Conservation (phyloP, 129 eudicot species). For the Heracleum sosnowskyi region DNA sequence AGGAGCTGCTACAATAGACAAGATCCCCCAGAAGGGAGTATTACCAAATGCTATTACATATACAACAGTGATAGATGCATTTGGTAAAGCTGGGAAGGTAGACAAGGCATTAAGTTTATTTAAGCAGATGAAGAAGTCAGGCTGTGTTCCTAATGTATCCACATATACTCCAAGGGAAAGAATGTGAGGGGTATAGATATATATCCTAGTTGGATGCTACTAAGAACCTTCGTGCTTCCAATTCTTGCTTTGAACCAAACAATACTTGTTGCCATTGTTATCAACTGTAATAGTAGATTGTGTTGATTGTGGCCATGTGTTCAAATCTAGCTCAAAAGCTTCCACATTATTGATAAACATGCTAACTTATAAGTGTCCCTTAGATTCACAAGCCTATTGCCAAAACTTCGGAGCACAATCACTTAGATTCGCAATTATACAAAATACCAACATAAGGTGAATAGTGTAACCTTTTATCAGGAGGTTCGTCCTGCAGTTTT, state of each 20-base stretch:
- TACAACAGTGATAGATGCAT: constrained; percentile 84
- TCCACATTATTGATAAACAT: not conserved
- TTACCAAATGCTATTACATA: constrained; percentile 83
- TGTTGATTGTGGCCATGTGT: constrained; percentile 1
- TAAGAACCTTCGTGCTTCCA: too few relatives aligned
- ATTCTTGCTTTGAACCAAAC: constrained; percentile 3
- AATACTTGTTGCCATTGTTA: not conserved
- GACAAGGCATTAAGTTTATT: constrained; percentile 72
- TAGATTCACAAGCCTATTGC: too few relatives aligned
- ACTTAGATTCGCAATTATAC: too few relatives aligned
- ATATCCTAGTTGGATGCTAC: too few relatives aligned
- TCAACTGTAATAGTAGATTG: not conserved
- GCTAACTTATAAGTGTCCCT: not conserved
- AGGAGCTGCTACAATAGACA: constrained; percentile 65
- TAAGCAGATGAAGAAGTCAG: constrained; percentile 61
- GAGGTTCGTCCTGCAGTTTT: too few relatives aligned
- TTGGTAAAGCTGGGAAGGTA: constrained; percentile 74
- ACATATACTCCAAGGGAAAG: too few relatives aligned
- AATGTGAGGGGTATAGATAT: too few relatives aligned
- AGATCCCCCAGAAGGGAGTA: constrained; percentile 65
- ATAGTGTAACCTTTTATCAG: too few relatives aligned
- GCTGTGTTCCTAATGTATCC: too few relatives aligned
- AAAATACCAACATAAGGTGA: too few relatives aligned
- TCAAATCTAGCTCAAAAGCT: not conserved
- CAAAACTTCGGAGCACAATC: too few relatives aligned